Evolutionary conservation across 2,329 filamentous ascomycete genomes (phyloP), one percentile per base, ranked within the genome.

Genomic region (Didymella exigua): DNA sequence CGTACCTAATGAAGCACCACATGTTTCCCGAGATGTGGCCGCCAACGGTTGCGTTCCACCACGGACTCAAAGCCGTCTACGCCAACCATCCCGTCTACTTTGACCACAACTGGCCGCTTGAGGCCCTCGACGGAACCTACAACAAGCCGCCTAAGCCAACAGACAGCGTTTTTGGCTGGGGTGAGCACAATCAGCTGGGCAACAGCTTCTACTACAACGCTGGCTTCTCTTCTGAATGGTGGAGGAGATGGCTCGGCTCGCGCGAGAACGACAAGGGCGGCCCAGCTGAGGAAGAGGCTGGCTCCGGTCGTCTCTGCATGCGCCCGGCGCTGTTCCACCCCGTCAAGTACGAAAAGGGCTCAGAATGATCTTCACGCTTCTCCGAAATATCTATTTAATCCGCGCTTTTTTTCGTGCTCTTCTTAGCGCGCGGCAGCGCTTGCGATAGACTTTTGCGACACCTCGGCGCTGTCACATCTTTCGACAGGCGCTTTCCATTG

Each of bases 11-110:
- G 59, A 88, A 89, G 66, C 89, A 91, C 68, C 77, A 78, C 67
- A 86, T 93, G 65, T 89, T 88, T 54, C 89, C 89, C 0, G 90
- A 93, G 71, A 92, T 93, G 89, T 89, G 87, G 56, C 86, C 89
- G 0, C 86, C 89, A 50, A 88, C 88, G 0, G 84, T 88, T 23
- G 86, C 89, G 0, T 80, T 93, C 16, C 84, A 91, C 59, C 89
- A 95, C 70, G 89, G 90, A 5, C 79, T 93, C 43, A 93, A 93
- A 76, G 86, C 88, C 4, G 87, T 91, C 4, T 90, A 88, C 67
- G 89, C 86, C 10, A 90, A 90, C 10, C 89, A 93, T 73, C 89
- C 90, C 1, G 84, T 93, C 41, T 93, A 87, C 73, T 90, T 91
- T 67, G 89, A 93, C 73, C 84, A 89, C 57, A 83, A 88, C 44